Base-by-base conservation (phyloP, 2,329 filamentous ascomycete species). In the Raffaelea arxii region DNA sequence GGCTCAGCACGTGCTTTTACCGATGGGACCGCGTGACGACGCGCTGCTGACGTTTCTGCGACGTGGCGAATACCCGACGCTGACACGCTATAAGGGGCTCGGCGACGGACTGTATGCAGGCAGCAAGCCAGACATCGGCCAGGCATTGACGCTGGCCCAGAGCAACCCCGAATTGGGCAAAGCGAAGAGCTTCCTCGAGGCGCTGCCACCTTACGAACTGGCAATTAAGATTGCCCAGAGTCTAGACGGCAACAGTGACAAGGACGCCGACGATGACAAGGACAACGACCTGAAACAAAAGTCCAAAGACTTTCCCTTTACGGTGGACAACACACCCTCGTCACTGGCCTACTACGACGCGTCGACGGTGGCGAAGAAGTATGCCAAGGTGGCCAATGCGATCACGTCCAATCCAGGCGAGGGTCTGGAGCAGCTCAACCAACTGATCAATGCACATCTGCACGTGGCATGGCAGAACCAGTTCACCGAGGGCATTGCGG, bases 391-490 rank as follows among this genome's bases (percentile, higher is more conserved):
- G 43, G 75, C 75, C 19, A 76, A 85, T 43, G 76, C 77, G 46
- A 70, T 88, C 36, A 61, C 66, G 5, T 68, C 72, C 27, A 69
- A 72, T 46, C 74, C 74, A 14, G 74, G 77, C 25, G 69, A 72
- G 40, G 86, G 84, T 3, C 69, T 91, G 22, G 65, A 67, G 46
- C 70, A 75, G 43, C 76, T 97, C 27, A 83, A 84, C 49, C 69
- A 77, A 40, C 74, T 97, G 49, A 86, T 96, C 60, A 90, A 86
- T 58, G 76, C 82, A 2, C 92, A 97, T 62, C 72, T 97, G 4
- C 90, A 96, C 60, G 75, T 75, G 46, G 84, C 81, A 11, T 97
- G 92, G 78, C 88, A 94, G 59, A 86, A 83, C 55, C 72, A 72
- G 21, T 94, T 92, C 62, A 69, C 77, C 1, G 72, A 76, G 35